Evolutionary conservation across 306 rosid species (phyloP), one percentile per base, ranked within the genome.

Genomic region (Neltuma alba): DNA sequence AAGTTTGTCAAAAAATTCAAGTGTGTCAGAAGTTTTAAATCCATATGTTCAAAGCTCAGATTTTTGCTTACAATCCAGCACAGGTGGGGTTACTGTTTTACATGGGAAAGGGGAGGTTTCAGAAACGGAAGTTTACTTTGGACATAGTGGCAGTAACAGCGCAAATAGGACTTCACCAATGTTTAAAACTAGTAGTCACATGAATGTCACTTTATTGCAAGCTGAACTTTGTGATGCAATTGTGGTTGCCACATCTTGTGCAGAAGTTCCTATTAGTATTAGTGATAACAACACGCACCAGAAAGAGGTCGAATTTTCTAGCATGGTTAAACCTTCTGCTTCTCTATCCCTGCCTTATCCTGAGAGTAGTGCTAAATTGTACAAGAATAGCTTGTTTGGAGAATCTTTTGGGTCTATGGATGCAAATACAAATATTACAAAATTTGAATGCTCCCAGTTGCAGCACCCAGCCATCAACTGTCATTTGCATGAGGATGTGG

Each of bases 41-140:
- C 83, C 85, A 75, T 74, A 79, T 78, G 78, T 68, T 83, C 86
- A 80, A 82, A 88, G 78, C 63, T 73, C 79, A 76, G 84, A 81
- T 79, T 69, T 85, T 54, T 81, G 74, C 76, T 80, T 74, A 82
- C 80, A 68, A 30, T 75, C 84, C 78, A 71, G 77, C 65, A 55
- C 37, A 60, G 83, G 54, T 23, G 84, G 77, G 54, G 68, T 40
- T 65, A 61, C 81, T 78, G 60, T 70, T 64, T 74, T 79, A 78
- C 79, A 67, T 33, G 75, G 80, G 77, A 80, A 82, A 48, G 58
- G 74, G 47, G 85, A 77, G 69, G 57, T 61, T 79, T 83, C 78
- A 41, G 83, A 89, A 78, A 69, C 75, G 68, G 84, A 80, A 69
- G 38, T 82, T 66, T 78, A 50, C 72, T 70, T 55, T 76, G 80